Conservation (phyloP, 345 rosid species). For the Eucalyptus tenuipes region DNA sequence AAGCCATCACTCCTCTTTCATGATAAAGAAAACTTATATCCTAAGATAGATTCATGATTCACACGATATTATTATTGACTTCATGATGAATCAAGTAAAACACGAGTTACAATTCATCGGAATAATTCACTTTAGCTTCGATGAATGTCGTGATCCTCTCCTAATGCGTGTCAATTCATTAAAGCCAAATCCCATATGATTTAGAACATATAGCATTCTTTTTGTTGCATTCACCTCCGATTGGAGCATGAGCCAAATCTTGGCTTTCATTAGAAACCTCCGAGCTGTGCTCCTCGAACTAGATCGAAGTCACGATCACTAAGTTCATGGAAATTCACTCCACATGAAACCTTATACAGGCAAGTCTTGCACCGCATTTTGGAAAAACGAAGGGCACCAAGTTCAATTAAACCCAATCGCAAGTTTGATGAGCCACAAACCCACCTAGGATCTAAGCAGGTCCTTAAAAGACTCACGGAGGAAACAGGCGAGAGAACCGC, state of each 20-base stretch:
- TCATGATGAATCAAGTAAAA: neutral
- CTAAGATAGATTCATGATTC: accelerated
- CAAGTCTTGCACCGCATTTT: neutral
- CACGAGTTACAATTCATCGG: accelerated
- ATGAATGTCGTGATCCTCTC: neutral
- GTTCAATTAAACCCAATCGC: neutral
- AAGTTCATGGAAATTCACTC: neutral
- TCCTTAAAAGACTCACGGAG: too few species aligned
- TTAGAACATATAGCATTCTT: neutral
- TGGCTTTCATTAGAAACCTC: neutral
- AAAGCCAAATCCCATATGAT: neutral
- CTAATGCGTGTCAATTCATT: neutral
- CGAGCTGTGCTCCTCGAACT: neutral
- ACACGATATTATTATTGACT: neutral
- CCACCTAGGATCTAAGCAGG: neutral
- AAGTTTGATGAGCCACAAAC: neutral
- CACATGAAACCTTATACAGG: neutral
- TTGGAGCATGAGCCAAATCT: neutral
- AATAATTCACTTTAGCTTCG: neutral
- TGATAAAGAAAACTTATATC: accelerated
- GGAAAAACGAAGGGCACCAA: neutral
- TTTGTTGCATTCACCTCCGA: neutral
- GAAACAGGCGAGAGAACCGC: too few species aligned
- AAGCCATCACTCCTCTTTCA: accelerated
- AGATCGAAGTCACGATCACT: neutral